Evolutionary conservation across 768 basidiomycete species (phyloP).

Genomic region (Tricholoma flavovirens): DNA sequence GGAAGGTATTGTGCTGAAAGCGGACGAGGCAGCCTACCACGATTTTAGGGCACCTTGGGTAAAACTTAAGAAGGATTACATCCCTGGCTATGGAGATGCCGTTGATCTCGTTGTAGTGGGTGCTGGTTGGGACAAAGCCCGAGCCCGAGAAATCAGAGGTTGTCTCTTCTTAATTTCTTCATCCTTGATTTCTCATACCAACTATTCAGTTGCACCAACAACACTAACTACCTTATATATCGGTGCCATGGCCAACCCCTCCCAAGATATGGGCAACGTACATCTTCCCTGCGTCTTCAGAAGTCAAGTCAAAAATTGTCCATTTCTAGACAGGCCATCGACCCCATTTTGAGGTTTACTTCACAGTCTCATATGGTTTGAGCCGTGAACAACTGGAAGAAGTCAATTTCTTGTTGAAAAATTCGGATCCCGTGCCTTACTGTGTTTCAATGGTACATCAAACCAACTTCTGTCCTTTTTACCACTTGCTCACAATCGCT

Average conservation of each 20-base stretch:
- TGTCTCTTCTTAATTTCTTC: conserved; percentile 7
- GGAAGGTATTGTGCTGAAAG: conserved; percentile 78
- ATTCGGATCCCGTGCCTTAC: conserved; percentile 33
- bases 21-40: conserved; percentile 61
- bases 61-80: conserved; percentile 87
- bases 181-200: not conserved
- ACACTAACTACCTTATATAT: conserved; percentile 79
- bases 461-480: not conserved
- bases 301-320: not conserved
- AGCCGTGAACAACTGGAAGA: conserved; percentile 62
- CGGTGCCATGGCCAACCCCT: conserved; percentile 54
- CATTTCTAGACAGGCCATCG: conserved; percentile 30
- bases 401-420: conserved; percentile 61
- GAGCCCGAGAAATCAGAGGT: conserved; percentile 77
- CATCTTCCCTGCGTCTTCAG: conserved; percentile 9
- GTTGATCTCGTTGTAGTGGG: conserved; percentile 76
- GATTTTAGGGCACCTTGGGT: conserved; percentile 69
- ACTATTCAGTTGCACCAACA: conserved; percentile 55
- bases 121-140: conserved; percentile 73
- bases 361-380: conserved; percentile 73
- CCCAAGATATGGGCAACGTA: conserved; percentile 35
- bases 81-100: conserved; percentile 76
- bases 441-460: conserved; percentile 16
- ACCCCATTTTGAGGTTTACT: conserved; percentile 70
- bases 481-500: not conserved